phyloP scores from a whole-genome alignment of 169 alveolate genomes.

The Cyclospora cayetanensis region DNA sequence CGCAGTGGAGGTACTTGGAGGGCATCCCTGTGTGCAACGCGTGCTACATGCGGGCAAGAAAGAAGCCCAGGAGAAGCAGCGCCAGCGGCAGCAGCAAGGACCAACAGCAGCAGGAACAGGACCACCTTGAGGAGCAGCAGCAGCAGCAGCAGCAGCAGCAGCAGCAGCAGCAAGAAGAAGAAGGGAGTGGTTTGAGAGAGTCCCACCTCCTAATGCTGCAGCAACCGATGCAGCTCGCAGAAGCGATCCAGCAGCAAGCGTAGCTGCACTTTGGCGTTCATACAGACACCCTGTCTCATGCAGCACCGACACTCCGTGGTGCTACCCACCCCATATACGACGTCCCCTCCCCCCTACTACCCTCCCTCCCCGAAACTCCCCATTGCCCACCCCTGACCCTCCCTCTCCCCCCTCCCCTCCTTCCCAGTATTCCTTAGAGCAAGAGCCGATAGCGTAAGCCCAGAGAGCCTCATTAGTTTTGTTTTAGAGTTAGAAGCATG shows the following conservation, averaged over 20 bases:
- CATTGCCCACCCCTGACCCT: too few species aligned
- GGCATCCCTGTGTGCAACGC: conserved; percentile 84
- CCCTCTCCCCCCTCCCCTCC: too few species aligned
- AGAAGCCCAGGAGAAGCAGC: conserved; percentile 59
- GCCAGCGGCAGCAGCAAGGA: neutral
- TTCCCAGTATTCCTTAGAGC: too few species aligned
- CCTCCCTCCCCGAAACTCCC: too few species aligned
- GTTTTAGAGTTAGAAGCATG: too few species aligned
- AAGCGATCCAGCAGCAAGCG: neutral
- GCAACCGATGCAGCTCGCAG: neutral
- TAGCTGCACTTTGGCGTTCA: too few species aligned
- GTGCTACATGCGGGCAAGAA: conserved; percentile 83
- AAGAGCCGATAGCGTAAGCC: too few species aligned
- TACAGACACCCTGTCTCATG: too few species aligned
- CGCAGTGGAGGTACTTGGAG: conserved; percentile 82
- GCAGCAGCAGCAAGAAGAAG: neutral
- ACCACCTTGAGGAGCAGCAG: neutral
- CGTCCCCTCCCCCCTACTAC: too few species aligned
- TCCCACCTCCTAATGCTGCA: neutral
- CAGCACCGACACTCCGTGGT: too few species aligned
- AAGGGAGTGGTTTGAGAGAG: neutral
- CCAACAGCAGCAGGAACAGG: conserved; percentile 6
- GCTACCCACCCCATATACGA: too few species aligned
- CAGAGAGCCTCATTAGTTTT: too few species aligned
- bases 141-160: conserved; percentile 34